These are phyloP conservation scores for Chondrostereum purpureum DNA, from an alignment of 1,284 basidiomycete species.

Conservation along the genomic window DNA sequence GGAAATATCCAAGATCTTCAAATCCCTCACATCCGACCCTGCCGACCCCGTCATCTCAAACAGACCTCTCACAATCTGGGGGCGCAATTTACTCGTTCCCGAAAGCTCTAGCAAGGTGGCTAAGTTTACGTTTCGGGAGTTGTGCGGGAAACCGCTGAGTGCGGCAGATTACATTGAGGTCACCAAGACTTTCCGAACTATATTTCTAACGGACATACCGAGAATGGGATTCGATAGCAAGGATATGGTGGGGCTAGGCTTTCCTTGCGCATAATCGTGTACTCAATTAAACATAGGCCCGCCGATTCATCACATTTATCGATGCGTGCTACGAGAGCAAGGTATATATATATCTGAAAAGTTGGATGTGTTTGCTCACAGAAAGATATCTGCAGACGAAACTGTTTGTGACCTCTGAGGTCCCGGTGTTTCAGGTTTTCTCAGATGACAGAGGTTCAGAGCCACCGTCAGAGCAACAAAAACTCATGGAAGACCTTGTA, in stretches of 20 bases:
- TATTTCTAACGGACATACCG: slow-evolving; percentile 86
- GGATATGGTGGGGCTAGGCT: slow-evolving; percentile 59
- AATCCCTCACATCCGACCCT: slow-evolving; percentile 58
- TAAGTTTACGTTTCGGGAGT: slow-evolving; percentile 80
- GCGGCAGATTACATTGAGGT: slow-evolving; percentile 97
- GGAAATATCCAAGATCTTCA: slow-evolving; percentile 82
- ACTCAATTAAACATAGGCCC: slow-evolving; percentile 43
- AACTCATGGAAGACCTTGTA: slow-evolving; percentile 87
- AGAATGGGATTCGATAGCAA: slow-evolving; percentile 85
- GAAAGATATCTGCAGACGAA: slow-evolving; percentile 53
- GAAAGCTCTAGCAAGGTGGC: slow-evolving; percentile 77
- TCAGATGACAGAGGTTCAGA: slow-evolving; percentile 56
- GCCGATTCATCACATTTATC: slow-evolving; percentile 96
- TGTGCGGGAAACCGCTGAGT: slow-evolving; percentile 87
- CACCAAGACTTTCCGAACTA: slow-evolving; percentile 79
- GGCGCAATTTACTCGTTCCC: slow-evolving; percentile 75
- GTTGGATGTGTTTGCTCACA: slow-evolving; percentile 1
- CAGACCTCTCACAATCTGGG: slow-evolving; percentile 82
- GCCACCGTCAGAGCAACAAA: slow-evolving; percentile 61
- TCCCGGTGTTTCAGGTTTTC: slow-evolving; percentile 84
- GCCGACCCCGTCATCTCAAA: slow-evolving; percentile 54
- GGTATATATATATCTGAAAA: slow-evolving; percentile 26
- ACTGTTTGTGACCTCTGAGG: slow-evolving; percentile 85
- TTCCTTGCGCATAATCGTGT: background rate
- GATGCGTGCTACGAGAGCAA: slow-evolving; percentile 94